Evolutionary conservation across 257 asterid species (phyloP).

Genomic region (Knoxia roxburghii): DNA sequence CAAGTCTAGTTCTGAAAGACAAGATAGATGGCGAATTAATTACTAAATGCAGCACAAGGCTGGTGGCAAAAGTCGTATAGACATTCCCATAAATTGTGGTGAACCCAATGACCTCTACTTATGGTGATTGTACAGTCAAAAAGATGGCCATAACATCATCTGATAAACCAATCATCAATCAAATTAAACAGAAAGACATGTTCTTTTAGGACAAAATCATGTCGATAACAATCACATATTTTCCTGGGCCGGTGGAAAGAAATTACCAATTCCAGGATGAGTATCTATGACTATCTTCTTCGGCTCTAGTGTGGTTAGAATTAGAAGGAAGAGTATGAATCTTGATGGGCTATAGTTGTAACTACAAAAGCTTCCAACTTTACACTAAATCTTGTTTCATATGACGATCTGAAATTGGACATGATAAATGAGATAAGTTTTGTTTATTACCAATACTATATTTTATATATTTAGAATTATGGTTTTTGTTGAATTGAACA

Average conservation of each 20-base stretch:
- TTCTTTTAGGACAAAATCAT: neutral
- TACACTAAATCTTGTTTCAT: neutral
- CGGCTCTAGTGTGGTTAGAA: conserved; percentile 38
- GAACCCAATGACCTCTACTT: conserved; percentile 87
- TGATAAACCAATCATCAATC: conserved; percentile 16
- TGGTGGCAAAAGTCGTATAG: conserved; percentile 92
- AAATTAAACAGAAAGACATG: neutral
- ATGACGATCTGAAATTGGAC: neutral
- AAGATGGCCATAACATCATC: conserved; percentile 99
- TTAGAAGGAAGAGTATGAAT: neutral
- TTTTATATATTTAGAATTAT: too few relatives aligned
- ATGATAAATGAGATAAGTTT: neutral
- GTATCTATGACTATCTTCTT: conserved; percentile 96
- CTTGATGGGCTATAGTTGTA: neutral
- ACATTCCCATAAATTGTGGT: conserved; percentile 93
- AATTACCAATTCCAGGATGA: conserved; percentile 86
- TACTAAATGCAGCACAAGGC: conserved; percentile 94
- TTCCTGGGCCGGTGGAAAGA: neutral
- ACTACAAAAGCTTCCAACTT: neutral
- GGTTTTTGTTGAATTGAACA: too few relatives aligned
- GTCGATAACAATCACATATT: neutral
- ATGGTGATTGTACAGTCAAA: conserved; percentile 91
- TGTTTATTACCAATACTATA: too few relatives aligned
- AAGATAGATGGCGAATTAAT: neutral
- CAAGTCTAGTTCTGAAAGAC: neutral